Evolutionary conservation across 257 asterid species (phyloP), one percentile per base, ranked within the genome.

Genomic region (Rubia yunnanensis): DNA sequence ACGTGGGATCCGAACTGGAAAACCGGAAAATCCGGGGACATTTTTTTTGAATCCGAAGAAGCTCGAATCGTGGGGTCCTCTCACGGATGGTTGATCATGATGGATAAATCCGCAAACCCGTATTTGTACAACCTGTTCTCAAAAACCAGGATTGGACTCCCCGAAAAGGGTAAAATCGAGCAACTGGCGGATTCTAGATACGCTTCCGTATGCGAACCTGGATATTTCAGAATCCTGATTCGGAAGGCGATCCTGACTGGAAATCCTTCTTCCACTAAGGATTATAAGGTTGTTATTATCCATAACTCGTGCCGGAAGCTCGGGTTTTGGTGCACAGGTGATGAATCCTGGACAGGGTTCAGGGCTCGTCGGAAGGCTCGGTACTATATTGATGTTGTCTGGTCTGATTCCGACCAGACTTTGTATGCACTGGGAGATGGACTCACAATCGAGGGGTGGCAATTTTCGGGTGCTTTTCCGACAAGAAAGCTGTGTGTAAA

Each of bases 171-270:
- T 22, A 48, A 11, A 5, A 48, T 64, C 22, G 57, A 18, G 18
- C 3, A 10, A 28, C 14, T 32, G 3, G 24, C 26, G 26, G 31
- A 5, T n/a, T 60, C 3, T 34, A 5, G n/a, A n/a, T n/a, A n/a
- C n/a, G n/a, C n/a, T n/a, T n/a, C n/a, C n/a, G n/a, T n/a, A n/a
- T n/a, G n/a, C n/a, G n/a, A n/a, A n/a, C n/a, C n/a, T n/a, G n/a
- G n/a, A n/a, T 41, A 11, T 41, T 41, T 41, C 50, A 58, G 63
- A n/a, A 44, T 28, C 36, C 13, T 48, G 2, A 64, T 64, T 1
- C 38, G 23, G 15, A 64, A 64, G 52, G 60, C 60, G 14, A 64
- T 64, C 28, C 30, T 64, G 14, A 64, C 69, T 10, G 46, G 30
- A 0, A 64, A 64, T 48, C 69, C 69, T 28, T 64, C 59, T 1